phyloP scores from a whole-genome alignment of 441 rosid genomes.

The Erodium chrysanthum region DNA sequence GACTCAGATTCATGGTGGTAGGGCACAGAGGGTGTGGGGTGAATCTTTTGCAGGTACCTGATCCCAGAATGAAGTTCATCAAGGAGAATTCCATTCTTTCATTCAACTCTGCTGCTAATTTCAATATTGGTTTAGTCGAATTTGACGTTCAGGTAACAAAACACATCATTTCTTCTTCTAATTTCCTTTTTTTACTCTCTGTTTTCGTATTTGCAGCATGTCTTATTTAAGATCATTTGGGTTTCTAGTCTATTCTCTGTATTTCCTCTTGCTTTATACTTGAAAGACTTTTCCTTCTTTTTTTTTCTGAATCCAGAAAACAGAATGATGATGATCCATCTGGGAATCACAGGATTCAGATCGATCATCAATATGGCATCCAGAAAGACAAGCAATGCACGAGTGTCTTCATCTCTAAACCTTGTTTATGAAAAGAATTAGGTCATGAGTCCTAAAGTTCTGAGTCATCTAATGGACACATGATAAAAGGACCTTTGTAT shows the following conservation, averaged over 20 bases:
- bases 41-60: slow-evolving; percentile 42
- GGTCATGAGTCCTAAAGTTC: neutral
- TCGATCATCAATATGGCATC: too few species aligned
- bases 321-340: neutral
- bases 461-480: neutral
- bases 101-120: slow-evolving; percentile 38
- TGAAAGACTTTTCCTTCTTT: neutral
- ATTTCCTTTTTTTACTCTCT: neutral
- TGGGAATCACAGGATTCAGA: too few species aligned
- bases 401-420: neutral
- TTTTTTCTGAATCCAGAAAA: neutral
- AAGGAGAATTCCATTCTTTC: slow-evolving; percentile 52
- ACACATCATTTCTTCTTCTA: neutral
- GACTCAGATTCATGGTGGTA: slow-evolving; percentile 38
- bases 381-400: too few species aligned
- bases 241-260: neutral
- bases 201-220: too few species aligned
- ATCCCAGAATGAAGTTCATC: slow-evolving; percentile 35
- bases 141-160: slow-evolving; percentile 54
- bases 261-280: neutral
- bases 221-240: neutral
- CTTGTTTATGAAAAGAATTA: neutral
- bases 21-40: slow-evolving; percentile 62
- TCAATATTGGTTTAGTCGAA: slow-evolving; percentile 43
- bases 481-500: neutral